phyloP scores from a whole-genome alignment of 148 eudicot genomes.

The Heliosperma pusillum region DNA sequence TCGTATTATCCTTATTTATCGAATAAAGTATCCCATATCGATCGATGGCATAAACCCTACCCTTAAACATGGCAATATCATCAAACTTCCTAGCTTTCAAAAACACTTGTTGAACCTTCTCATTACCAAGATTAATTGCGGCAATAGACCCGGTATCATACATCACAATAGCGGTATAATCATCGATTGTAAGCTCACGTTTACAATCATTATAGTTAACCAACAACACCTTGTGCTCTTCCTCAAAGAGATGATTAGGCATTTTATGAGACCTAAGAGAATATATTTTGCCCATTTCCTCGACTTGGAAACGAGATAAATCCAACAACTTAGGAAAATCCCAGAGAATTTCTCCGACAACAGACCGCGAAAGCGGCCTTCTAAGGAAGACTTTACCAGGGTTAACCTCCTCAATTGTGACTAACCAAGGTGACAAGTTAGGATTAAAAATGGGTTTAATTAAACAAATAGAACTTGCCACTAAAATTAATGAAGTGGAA shows the following conservation, averaged over 20 bases:
- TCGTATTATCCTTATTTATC: not conserved
- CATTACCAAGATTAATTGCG: not conserved
- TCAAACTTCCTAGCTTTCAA: not conserved
- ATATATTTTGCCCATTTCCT: conserved; percentile 5
- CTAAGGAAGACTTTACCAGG: too few species aligned
- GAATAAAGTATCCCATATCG: not conserved
- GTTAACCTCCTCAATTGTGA: too few species aligned
- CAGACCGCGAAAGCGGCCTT: not conserved
- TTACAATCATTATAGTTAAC: too few species aligned
- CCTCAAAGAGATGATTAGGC: not conserved
- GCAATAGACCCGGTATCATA: not conserved
- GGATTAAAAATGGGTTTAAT: not conserved
- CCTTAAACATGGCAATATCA: conserved; percentile 2
- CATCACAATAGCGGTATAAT: conserved; percentile 9
- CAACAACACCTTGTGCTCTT: conserved; percentile 3
- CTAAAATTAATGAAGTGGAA: not conserved
- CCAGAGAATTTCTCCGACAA: not conserved
- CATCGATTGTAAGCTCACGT: too few species aligned
- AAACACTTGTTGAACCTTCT: too few species aligned
- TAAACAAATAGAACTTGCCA: not conserved
- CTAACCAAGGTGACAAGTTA: too few species aligned
- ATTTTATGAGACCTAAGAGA: not conserved
- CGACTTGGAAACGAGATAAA: not conserved
- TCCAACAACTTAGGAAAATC: not conserved
- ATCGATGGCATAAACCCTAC: not conserved